A percentile compares a stretch with the other conserved stretches of the same genome.
These are phyloP conservation scores for Cutaneotrichosporon mucoides DNA, from an alignment of 1,284 basidiomycete species.

Conservation along the genomic window DNA sequence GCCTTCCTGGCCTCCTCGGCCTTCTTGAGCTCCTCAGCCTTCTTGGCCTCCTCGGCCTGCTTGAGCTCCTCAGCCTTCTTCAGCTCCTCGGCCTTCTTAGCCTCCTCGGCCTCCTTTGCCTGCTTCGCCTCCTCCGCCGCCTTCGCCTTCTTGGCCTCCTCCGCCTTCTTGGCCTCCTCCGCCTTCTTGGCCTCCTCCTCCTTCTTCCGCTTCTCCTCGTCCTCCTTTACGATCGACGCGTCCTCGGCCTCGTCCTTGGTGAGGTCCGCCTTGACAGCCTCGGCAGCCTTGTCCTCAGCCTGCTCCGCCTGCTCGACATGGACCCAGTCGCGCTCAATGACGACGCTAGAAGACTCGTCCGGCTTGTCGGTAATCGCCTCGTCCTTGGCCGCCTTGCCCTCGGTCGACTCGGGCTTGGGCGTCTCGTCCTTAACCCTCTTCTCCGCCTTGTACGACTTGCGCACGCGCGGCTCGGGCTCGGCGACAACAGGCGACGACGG, in stretches of 20 bases:
- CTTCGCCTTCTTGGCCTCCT: not conserved
- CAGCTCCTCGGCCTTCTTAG: conserved; percentile 3
- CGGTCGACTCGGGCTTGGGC: not conserved
- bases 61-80: not conserved
- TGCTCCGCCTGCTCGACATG: not conserved
- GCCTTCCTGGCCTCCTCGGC: not conserved
- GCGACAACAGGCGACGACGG: not conserved
- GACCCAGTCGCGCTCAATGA: not conserved
- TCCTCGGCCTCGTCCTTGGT: not conserved
- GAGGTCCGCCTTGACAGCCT: not conserved
- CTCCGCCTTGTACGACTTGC: conserved; percentile 1
- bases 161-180: not conserved
- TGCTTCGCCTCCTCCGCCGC: not conserved
- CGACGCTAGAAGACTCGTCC: not conserved
- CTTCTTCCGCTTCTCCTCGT: not conserved
- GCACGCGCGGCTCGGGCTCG: not conserved
- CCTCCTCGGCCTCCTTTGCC: not conserved
- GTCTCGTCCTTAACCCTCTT: not conserved
- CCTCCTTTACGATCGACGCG: not conserved
- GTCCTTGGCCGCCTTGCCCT: not conserved
- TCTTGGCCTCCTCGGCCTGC: not conserved
- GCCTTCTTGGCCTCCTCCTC: not conserved
- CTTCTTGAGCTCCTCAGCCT: not conserved
- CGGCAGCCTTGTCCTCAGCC: conserved; percentile 2
- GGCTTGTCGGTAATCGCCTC: not conserved